Evolutionary conservation across 352 stramenopile species (phyloP).

Genomic region (Hyaloperonospora brassicae): DNA sequence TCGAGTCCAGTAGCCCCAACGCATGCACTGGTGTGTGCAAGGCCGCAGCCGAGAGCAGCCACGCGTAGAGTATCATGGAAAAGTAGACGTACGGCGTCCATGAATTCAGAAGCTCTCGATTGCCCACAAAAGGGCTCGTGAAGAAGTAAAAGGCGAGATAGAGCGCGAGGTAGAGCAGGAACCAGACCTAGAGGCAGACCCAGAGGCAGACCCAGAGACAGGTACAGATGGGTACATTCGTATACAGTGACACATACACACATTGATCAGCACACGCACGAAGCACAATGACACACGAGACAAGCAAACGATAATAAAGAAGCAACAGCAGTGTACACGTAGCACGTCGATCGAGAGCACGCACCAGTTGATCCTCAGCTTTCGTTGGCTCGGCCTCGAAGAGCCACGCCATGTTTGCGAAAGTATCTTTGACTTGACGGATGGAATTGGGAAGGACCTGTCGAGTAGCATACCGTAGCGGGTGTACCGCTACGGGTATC

Average conservation of each 20-base stretch:
- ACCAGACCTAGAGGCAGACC: constrained; percentile 54
- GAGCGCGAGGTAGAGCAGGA: constrained; percentile 68
- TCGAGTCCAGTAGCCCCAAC: constrained; percentile 63
- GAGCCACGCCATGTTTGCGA: constrained; percentile 6
- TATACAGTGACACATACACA: too few species aligned
- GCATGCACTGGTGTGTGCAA: constrained; percentile 69
- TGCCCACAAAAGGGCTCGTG: constrained; percentile 80
- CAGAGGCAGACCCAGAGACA: background rate
- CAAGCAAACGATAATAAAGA: too few species aligned
- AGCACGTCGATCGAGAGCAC: background rate
- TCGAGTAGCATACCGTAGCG: background rate
- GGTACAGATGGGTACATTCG: background rate
- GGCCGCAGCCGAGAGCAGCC: constrained; percentile 68
- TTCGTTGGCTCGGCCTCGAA: constrained; percentile 22
- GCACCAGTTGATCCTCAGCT: constrained; percentile 34
- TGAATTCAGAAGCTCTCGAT: constrained; percentile 72
- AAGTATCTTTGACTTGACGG: background rate
- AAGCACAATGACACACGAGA: too few species aligned
- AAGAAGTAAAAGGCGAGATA: constrained; percentile 87
- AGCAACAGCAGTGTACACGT: too few species aligned
- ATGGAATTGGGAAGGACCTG: background rate
- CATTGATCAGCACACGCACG: too few species aligned
- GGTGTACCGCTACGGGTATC: too few species aligned
- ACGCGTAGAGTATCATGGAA: constrained; percentile 80
- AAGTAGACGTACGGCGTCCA: constrained; percentile 86